Base-by-base conservation (phyloP, 1,284 basidiomycete species). In the Trametes versicolor region DNA sequence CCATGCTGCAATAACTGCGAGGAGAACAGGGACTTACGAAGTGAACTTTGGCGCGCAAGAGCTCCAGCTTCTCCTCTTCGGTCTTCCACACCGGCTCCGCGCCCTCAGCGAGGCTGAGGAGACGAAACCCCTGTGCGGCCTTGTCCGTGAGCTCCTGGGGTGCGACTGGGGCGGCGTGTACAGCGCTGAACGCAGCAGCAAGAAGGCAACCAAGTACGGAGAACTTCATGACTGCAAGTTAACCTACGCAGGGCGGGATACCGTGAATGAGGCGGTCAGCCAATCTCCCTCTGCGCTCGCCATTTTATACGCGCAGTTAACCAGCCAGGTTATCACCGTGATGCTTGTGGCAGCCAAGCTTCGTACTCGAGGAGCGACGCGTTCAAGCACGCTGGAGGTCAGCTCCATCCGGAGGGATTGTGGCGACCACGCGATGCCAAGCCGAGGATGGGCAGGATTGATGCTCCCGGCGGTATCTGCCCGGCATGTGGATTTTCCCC, bases 41-140 rank as follows among this genome's bases (percentile, higher is more conserved):
- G 59, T 60, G 66, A 39, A 64, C 57, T 6, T 63, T 52, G 17
- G 51, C 37, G 15, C 66, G 66, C 39, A 67, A 36, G 9, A 67
- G 66, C 21, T 62, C 62, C 9, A 67, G 60, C 52, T 64, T 67
- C 57, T 67, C 66, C 45, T 62, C 62, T 34, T 81, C 80, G 4
- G 80, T 78, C 73, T 79, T 85, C 86, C 86, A 87, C 10, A 85
- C 82, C 8, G 81, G 81, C 5, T 79, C 78, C 19, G 72, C 76
- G 41, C 75, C 77, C 52, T 83, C 83, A 9, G 73, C 76, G 54
- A 87, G 79, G 65, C 81, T 81, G 41, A 87, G 79, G 29, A 88
- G 79, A 39, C 84, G 81, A 39, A 86, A 72, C n/a, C 81, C 81
- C 59, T 78, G 67, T 4, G 74, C 74, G 10, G 76, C 67, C 58